Percentiles rank a stretch among this genome's conserved stretches.
phyloP scores from a whole-genome alignment of 169 alveolate genomes.

The Cryptosporidium xiaoi region DNA sequence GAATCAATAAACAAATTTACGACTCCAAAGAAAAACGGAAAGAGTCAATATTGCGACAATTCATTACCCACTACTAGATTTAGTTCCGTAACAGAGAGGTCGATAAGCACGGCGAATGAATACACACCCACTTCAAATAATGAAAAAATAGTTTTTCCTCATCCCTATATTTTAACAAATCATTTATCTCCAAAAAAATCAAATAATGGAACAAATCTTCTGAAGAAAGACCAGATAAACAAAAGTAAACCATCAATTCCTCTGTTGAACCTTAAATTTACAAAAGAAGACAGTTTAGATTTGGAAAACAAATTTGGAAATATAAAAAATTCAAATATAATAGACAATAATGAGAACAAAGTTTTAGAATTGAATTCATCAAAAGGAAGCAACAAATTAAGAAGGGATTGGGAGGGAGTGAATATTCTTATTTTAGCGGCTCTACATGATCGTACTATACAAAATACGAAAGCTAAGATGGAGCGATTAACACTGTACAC shows the following conservation, averaged over 20 bases:
- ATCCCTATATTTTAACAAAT: slow-evolving; percentile 2
- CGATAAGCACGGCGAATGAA: neutral
- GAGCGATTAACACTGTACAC: slow-evolving; percentile 43
- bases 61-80: slow-evolving; percentile 1
- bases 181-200: slow-evolving; percentile 6
- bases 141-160: neutral
- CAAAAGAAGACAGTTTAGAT: slow-evolving; percentile 29
- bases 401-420: slow-evolving; percentile 21
- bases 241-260: neutral
- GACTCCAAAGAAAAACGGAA: neutral
- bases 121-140: neutral
- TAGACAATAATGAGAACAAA: neutral
- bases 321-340: neutral
- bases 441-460: slow-evolving; percentile 59
- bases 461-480: slow-evolving; percentile 41
- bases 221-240: neutral
- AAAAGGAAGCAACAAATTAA: neutral
- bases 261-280: neutral
- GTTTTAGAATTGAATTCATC: neutral
- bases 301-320: slow-evolving; percentile 8
- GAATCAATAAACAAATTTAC: neutral
- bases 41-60: neutral
- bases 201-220: neutral
- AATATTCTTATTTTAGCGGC: slow-evolving; percentile 58
- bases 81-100: neutral